Evolutionary conservation across 129 eudicot genomes (phyloP).

Genomic region (Pseudognaphalium luteoalbum): DNA sequence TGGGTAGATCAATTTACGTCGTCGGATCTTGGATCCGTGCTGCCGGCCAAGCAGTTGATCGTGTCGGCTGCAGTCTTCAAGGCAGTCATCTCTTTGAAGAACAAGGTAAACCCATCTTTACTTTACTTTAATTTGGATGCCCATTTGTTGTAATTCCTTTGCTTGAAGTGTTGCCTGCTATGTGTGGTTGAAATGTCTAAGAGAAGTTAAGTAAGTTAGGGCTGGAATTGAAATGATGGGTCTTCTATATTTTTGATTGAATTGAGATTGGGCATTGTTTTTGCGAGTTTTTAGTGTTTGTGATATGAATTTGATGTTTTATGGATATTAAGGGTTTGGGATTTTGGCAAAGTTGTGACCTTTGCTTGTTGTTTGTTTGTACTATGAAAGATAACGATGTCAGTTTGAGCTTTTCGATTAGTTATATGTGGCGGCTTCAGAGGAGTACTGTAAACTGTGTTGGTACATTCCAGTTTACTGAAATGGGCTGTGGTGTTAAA

Average conservation of each 20-base stretch:
- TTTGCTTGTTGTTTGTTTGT: constrained; percentile 15
- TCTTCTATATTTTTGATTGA: neutral
- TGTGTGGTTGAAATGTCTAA: constrained; percentile 20
- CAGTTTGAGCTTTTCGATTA: neutral
- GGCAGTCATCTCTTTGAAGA: constrained; percentile 78
- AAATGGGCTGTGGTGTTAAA: constrained; percentile 1
- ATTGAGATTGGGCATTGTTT: neutral
- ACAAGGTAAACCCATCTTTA: constrained; percentile 43
- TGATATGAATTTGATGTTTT: constrained; percentile 16
- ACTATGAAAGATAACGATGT: neutral
- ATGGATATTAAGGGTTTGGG: neutral
- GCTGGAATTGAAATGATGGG: constrained; percentile 19
- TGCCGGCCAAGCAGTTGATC: constrained; percentile 95
- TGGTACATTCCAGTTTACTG: neutral
- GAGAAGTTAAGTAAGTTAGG: constrained; percentile 7
- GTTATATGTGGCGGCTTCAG: neutral
- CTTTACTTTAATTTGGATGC: constrained; percentile 6
- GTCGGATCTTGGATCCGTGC: constrained; percentile 95
- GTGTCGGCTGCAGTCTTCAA: constrained; percentile 84
- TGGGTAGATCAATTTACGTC: constrained; percentile 77
- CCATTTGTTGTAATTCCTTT: neutral
- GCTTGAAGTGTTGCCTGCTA: neutral
- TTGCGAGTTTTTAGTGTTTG: neutral
- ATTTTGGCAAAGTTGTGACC: constrained; percentile 7
- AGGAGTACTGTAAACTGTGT: neutral